Conservation (phyloP, 257 asterid genomes). For the Sherardia arvensis region DNA sequence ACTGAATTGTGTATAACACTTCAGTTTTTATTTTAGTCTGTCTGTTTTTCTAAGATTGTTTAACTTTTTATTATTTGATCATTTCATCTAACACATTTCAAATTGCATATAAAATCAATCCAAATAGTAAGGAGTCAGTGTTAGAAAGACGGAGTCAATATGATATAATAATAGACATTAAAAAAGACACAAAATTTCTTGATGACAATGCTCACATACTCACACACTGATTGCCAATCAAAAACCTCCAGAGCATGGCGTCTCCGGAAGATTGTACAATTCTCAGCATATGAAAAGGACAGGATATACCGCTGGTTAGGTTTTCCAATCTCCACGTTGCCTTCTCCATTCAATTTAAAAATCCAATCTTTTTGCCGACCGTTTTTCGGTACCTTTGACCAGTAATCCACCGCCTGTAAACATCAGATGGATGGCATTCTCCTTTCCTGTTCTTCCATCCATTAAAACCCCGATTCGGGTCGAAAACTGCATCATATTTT, state of each 20-base stretch:
- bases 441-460: background rate
- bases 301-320: constrained; percentile 1
- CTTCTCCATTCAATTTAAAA: background rate
- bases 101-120: too few relatives aligned
- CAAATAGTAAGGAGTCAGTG: too few relatives aligned
- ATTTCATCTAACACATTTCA: background rate
- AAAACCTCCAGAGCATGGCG: background rate
- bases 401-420: background rate
- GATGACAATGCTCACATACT: background rate
- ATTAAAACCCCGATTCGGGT: background rate
- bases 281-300: background rate
- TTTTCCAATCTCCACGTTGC: background rate
- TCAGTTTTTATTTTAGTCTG: too few relatives aligned
- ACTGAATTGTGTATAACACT: too few relatives aligned
- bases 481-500: background rate
- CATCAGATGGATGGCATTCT: background rate
- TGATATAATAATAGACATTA: background rate
- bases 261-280: background rate
- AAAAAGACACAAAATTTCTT: background rate
- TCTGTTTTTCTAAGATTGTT: background rate
- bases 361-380: background rate
- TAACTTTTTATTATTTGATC: background rate
- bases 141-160: too few relatives aligned
- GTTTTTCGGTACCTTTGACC: background rate
- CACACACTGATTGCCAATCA: background rate